phyloP scores from a whole-genome alignment of 768 basidiomycete genomes.

The Grammothele lineata region DNA sequence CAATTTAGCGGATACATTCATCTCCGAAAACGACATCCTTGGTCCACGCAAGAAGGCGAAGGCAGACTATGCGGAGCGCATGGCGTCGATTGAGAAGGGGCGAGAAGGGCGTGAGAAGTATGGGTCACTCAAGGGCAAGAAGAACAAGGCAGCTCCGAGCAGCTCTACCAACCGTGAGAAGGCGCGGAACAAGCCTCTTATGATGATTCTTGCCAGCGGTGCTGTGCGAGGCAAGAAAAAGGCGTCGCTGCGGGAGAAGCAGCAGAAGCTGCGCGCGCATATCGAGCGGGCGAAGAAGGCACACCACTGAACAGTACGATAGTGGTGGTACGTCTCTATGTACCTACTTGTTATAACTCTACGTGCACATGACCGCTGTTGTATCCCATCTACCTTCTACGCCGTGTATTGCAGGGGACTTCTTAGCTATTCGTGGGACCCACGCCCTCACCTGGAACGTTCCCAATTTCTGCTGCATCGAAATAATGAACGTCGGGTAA shows the following conservation, averaged over 20 bases:
- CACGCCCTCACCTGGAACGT: no score
- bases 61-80: constrained; percentile 88
- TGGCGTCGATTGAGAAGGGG: constrained; percentile 89
- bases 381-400: background rate
- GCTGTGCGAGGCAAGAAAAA: constrained; percentile 83
- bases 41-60: constrained; percentile 93
- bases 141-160: constrained; percentile 75
- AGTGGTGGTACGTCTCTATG: background rate
- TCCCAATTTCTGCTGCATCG: no score
- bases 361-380: background rate
- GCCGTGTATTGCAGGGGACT: no score
- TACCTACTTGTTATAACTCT: background rate
- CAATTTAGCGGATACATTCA: constrained; percentile 52
- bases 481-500: constrained; percentile 62
- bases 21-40: constrained; percentile 89
- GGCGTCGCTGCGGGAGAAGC: constrained; percentile 76
- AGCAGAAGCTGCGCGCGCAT: constrained; percentile 71
- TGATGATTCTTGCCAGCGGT: constrained; percentile 83
- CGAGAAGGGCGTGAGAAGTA: constrained; percentile 94
- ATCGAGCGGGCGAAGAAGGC: constrained; percentile 65
- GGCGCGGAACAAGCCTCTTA: constrained; percentile 89
- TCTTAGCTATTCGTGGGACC: no score
- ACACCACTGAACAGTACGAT: constrained; percentile 7
- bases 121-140: constrained; percentile 87
- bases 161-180: constrained; percentile 92